These are phyloP conservation scores for Mediolabrus comicus DNA, from an alignment of 108 stramenopile genomes.

Conservation along the genomic window DNA sequence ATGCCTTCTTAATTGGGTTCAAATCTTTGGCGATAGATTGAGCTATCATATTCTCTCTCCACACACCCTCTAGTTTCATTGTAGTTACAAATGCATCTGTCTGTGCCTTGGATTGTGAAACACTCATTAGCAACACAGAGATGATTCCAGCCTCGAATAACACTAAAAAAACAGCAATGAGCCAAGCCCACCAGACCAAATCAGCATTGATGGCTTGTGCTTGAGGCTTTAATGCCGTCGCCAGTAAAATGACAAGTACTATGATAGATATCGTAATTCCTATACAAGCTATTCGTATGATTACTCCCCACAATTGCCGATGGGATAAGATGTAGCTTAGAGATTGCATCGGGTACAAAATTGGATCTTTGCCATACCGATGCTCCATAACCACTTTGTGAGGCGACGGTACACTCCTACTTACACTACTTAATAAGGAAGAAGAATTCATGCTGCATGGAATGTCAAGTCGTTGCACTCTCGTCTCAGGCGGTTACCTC, in stretches of 20 bases:
- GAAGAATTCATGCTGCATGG: neutral
- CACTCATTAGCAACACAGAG: slow-evolving; percentile 15
- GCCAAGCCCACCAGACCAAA: slow-evolving; percentile 42
- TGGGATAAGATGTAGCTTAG: slow-evolving; percentile 21
- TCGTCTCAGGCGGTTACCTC: too few species aligned
- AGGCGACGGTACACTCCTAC: neutral
- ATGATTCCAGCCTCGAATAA: slow-evolving; percentile 27
- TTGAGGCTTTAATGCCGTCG: slow-evolving; percentile 26
- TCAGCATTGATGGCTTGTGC: slow-evolving; percentile 17
- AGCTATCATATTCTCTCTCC: slow-evolving; percentile 37
- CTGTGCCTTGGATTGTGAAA: slow-evolving; percentile 38
- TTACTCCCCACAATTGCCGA: slow-evolving; percentile 10
- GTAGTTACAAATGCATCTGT: slow-evolving; percentile 29
- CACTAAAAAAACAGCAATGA: slow-evolving; percentile 26
- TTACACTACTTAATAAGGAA: neutral
- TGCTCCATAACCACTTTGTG: neutral
- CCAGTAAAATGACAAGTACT: slow-evolving; percentile 24
- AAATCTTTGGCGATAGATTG: slow-evolving; percentile 37
- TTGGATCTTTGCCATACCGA: slow-evolving; percentile 32
- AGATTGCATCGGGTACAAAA: slow-evolving; percentile 26
- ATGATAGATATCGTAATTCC: slow-evolving; percentile 16
- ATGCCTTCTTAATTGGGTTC: slow-evolving; percentile 30
- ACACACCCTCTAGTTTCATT: slow-evolving; percentile 35
- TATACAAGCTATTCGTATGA: slow-evolving; percentile 24
- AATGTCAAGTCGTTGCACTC: neutral